Base-by-base conservation (phyloP, 805 yeast species). In the Naumovozyma baii region DNA sequence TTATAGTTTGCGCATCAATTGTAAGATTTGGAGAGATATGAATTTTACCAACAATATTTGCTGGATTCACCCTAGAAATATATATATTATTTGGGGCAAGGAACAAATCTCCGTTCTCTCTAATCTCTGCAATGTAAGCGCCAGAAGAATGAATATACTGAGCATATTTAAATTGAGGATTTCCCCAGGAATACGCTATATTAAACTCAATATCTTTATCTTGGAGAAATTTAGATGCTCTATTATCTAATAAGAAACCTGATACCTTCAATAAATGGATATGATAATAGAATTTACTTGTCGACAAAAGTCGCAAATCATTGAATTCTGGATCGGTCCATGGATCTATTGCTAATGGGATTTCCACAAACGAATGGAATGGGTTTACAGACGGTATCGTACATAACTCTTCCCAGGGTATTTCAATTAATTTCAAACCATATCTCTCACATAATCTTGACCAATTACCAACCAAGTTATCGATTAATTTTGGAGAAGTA, bases 91-190 rank as follows among this genome's bases (percentile, higher is more conserved):
- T 88, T 2, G 96, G 94, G 1, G 94, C 94, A 53, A 88, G 63
- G 50, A 83, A 79, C 46, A 86, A 70, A 39, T 76, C 80, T 17
- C 94, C 92, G 48, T 76, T 78, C 31, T 77, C 84, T 47, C 88
- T 68, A 25, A 90, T 68, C 59, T 90, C 96, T 1, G 92, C 94
- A 39, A 92, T 76, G 51, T 88, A 85, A 1, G 84, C 79, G 2
- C 99, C 99, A 0, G 94, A 77, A 42, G 69, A 72, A 58, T 92
- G 98, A 37, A 92, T 80, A 55, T 83, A 94, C 60, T 92, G 98
- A 1, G 85, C 86, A 59, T 75, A 83, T 52, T 79, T 76, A 65
- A 83, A 87, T 26, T 67, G 68, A 2, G 95, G 94, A 41, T 70
- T 74, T 2, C 97, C 97, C 97, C 97, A 90, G 15, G 95, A 83